Base-by-base conservation (phyloP, 2,329 filamentous ascomycete genomes). In the Curvularia verruculosa region DNA sequence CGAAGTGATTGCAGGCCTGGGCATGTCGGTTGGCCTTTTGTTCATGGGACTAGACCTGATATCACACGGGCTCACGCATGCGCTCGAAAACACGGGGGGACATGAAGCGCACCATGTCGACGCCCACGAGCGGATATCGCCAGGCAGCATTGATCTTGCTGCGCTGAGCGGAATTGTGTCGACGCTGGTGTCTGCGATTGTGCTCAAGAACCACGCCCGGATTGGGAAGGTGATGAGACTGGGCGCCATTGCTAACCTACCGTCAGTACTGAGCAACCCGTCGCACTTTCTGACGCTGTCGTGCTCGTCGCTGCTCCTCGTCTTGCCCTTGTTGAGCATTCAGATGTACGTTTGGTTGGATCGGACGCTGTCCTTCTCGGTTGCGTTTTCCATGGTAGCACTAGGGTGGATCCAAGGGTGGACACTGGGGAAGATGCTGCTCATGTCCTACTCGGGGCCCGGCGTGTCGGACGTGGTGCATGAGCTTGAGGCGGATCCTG, bases 31-130 rank as follows among this genome's bases (percentile, higher is more conserved):
- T 37, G 92, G 97, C 60, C 85, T 99, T 12, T 85, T 96, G n/a
- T 99, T 99, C 78, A 96, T 96, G 82, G 94, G 94, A 19, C 89
- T 98, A 69, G 95, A 99, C 69, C 86, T 99, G 47, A 89, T 99
- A 59, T 96, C 91, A 39, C 95, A 99, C 75, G 94, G 92, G 58
- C 82, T 96, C 15, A 95, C 96, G 73, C 94, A 99, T 76, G 85
- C 92, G n/a, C 85, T 99, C 10, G 94, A 97, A 77, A 82, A 82
- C 47, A 71, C 86, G 19, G 87, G 88, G 13, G 83, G 83, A 15
- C 91, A 96, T 69, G 84, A 88, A 52, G 83, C 91, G 21, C 92
- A 96, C 68, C 88, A 90, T 67, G 81, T 83, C 3, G 87, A 90
- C 63, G 59, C 60, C 3, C 89, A 94, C 66, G 83, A 86, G 29